Percentiles rank a stretch among this genome's conserved stretches.
Conservation (phyloP, 345 rosid species). For the Aquilaria sinensis region DNA sequence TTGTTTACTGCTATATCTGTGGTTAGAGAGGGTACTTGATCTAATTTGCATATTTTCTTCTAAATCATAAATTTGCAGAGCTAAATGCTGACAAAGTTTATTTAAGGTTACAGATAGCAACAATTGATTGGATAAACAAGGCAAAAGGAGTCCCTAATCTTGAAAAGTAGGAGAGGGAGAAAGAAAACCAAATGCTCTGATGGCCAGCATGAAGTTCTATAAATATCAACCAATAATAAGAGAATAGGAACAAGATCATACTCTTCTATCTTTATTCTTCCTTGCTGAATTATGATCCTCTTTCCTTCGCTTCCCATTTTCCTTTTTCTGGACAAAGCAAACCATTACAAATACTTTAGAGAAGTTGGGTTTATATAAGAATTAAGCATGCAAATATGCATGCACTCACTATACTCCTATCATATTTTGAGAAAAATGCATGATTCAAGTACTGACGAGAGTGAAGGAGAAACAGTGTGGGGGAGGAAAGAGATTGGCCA, state of each 20-base stretch:
- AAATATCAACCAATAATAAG: not conserved
- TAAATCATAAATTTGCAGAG: too few species aligned
- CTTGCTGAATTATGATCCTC: constrained; percentile 66
- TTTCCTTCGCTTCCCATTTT: constrained; percentile 73
- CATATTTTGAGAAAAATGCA: too few species aligned
- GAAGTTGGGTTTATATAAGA: not conserved
- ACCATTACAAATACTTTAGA: not conserved
- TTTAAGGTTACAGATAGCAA: not conserved
- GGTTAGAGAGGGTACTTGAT: too few species aligned
- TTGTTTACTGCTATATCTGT: too few species aligned
- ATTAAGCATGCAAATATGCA: too few species aligned
- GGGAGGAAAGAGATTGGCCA: too few species aligned
- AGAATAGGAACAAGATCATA: constrained; percentile 19
- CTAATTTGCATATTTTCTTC: too few species aligned
- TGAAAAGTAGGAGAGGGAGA: too few species aligned
- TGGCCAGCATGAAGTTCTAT: not conserved
- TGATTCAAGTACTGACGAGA: too few species aligned
- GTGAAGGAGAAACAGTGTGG: too few species aligned
- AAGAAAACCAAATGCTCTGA: not conserved
- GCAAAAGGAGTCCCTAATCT: not conserved
- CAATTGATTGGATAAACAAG: not conserved
- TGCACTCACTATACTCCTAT: too few species aligned
- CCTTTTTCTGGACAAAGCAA: constrained; percentile 56
- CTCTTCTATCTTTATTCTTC: constrained; percentile 81
- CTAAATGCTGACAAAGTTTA: too few species aligned